Percentiles rank a stretch among this genome's conserved stretches.
phyloP scores from a whole-genome alignment of 2,329 filamentous ascomycete species.

The Aspergillus melleus region DNA sequence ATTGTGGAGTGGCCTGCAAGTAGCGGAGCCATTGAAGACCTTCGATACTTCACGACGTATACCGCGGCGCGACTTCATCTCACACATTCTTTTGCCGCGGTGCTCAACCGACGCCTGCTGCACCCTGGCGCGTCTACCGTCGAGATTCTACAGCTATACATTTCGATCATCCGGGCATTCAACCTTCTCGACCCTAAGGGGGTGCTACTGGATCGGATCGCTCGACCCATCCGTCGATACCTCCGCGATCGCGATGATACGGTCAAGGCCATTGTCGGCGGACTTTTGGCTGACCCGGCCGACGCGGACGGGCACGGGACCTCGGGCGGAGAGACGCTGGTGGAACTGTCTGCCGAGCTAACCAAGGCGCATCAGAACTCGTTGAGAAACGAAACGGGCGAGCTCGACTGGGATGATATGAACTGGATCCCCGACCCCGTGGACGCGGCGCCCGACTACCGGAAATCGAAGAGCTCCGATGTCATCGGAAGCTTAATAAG shows the following conservation, averaged over 20 bases:
- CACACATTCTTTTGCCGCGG: slow-evolving; percentile 54
- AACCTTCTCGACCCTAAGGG: slow-evolving; percentile 64
- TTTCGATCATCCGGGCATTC: slow-evolving; percentile 66
- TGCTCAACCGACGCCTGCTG: slow-evolving; percentile 56
- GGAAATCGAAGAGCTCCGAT: slow-evolving; percentile 82
- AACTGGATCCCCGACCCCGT: slow-evolving; percentile 90
- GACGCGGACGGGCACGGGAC: slow-evolving; percentile 36
- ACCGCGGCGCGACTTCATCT: slow-evolving; percentile 56
- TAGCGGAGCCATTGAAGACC: slow-evolving; percentile 59
- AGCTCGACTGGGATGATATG: slow-evolving; percentile 89
- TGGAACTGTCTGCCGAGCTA: slow-evolving; percentile 57
- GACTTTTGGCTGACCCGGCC: slow-evolving; percentile 58
- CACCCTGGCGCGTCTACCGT: slow-evolving; percentile 66
- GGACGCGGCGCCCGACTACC: slow-evolving; percentile 90
- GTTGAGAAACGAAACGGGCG: slow-evolving; percentile 54
- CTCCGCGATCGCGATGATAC: slow-evolving; percentile 66
- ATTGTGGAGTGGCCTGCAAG: slow-evolving; percentile 62
- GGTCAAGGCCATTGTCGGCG: slow-evolving; percentile 63
- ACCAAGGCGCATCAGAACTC: slow-evolving; percentile 42
- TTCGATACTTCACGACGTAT: slow-evolving; percentile 57
- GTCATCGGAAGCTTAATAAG: slow-evolving; percentile 88
- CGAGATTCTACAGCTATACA: slow-evolving; percentile 67
- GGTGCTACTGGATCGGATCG: slow-evolving; percentile 66
- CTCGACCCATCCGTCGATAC: slow-evolving; percentile 63
- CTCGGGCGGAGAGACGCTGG: slow-evolving; percentile 42